Base-by-base conservation (phyloP, 2,329 filamentous ascomycete species). In the Magnaporthiopsis rhizophila region DNA sequence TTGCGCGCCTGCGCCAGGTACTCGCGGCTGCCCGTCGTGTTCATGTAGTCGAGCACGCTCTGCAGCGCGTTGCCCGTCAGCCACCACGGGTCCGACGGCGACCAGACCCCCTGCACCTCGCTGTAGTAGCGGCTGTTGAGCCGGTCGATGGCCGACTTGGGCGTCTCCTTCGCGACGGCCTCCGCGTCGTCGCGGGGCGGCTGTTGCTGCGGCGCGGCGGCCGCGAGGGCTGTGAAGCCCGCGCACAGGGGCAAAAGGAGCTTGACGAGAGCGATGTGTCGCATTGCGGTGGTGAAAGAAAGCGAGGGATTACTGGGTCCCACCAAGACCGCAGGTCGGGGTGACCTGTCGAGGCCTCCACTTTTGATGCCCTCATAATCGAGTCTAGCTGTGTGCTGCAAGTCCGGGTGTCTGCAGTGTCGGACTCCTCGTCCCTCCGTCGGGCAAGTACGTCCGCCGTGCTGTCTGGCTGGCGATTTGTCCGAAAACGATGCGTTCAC, bases 61-160 rank as follows among this genome's bases (percentile, higher is more conserved):
- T 75, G 74, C 13, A 78, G 69, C 12, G 76, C 74, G 13, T 75
- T 71, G 8, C 72, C 76, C 53, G 71, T 75, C 53, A 77, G 71
- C 76, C 75, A 79, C 77, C 76, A 78, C 1, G 75, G 72, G 15
- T 68, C 69, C 12, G 68, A 67, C 3, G 71, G 68, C 7, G 72
- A 72, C 75, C 75, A 77, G n/a, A 73, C 72, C 6, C 73, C 74
- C 26, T 69, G 63, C 2, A 73, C 71, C 1, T 69, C 61, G 57
- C 71, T 67, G 64, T 76, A 75, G 66, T 76, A 77, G 62, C 70
- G 67, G 13, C 34, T 66, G 69, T 76, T 78, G 71, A 78, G 71
- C 57, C 74, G 69, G 24, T 73, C 69, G 61, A 78, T 72, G 28
- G 74, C 71, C 3, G 67, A 67, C 61, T 66, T 65, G 30, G 70